These are phyloP conservation scores for Fusarium chaquense DNA, from an alignment of 2,329 filamentous ascomycete genomes.

Conservation along the genomic window DNA sequence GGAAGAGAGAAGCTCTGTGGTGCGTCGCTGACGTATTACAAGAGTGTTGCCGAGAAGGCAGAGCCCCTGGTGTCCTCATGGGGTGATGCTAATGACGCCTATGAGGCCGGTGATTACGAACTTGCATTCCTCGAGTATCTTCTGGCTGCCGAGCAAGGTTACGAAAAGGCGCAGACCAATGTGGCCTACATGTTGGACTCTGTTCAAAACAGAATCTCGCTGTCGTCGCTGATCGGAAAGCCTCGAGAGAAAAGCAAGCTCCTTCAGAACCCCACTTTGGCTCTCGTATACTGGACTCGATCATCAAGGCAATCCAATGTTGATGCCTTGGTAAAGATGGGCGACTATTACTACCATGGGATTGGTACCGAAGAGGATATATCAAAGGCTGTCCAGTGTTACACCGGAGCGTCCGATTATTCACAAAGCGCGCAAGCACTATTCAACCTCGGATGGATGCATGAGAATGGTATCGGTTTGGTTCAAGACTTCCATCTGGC, in stretches of 20 bases:
- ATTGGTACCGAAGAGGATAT: slow-evolving; percentile 78
- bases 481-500: slow-evolving; percentile 97
- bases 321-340: slow-evolving; percentile 96
- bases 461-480: slow-evolving; percentile 93
- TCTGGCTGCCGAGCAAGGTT: slow-evolving; percentile 92
- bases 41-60: slow-evolving; percentile 78
- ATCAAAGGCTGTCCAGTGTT: slow-evolving; percentile 92
- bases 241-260: slow-evolving; percentile 51
- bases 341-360: slow-evolving; percentile 93
- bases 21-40: slow-evolving; percentile 85
- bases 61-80: slow-evolving; percentile 82
- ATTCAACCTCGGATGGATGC: slow-evolving; percentile 99
- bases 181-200: slow-evolving; percentile 89
- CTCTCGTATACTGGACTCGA: slow-evolving; percentile 93
- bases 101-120: slow-evolving; percentile 81
- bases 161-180: slow-evolving; percentile 89
- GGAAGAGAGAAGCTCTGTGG: slow-evolving; percentile 83
- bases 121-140: slow-evolving; percentile 84
- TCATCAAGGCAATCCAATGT: slow-evolving; percentile 94
- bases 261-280: slow-evolving; percentile 69
- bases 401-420: slow-evolving; percentile 90
- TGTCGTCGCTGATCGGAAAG: slow-evolving; percentile 62
- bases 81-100: slow-evolving; percentile 84
- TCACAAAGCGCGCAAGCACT: slow-evolving; percentile 93
- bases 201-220: slow-evolving; percentile 62